These are phyloP conservation scores for Malassezia psittaci DNA, from an alignment of 1,284 basidiomycete species.

Conservation along the genomic window DNA sequence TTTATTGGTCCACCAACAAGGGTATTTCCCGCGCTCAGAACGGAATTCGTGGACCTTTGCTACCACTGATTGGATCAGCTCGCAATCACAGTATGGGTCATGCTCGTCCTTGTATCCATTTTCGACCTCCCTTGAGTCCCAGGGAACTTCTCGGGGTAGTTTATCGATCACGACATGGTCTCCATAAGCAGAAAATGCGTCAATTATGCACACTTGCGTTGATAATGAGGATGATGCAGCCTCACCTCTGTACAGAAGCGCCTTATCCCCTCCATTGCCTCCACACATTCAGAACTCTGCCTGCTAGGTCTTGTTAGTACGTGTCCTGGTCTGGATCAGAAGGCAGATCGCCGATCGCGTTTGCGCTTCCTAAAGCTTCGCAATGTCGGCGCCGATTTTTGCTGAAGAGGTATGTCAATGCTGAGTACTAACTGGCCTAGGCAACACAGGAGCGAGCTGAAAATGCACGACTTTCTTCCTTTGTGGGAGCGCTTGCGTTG, in stretches of 20 bases:
- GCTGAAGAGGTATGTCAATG: slow-evolving; percentile 30
- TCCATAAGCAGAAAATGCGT: background rate
- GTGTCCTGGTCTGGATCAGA: background rate
- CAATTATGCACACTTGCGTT: background rate
- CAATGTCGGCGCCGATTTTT: slow-evolving; percentile 46
- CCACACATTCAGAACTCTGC: background rate
- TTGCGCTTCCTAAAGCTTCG: background rate
- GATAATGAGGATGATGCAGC: too few relatives aligned
- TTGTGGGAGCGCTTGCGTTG: slow-evolving; percentile 89
- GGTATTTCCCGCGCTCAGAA: background rate
- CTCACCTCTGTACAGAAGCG: too few relatives aligned
- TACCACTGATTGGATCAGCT: background rate
- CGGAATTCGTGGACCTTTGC: background rate
- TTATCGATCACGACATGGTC: background rate
- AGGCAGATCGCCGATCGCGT: background rate
- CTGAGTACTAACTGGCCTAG: slow-evolving; percentile 49
- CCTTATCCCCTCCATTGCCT: too few relatives aligned
- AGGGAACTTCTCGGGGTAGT: background rate
- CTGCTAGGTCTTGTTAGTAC: background rate
- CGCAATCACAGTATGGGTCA: background rate
- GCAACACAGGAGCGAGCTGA: slow-evolving; percentile 97
- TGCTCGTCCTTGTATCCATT: background rate
- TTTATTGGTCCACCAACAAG: background rate
- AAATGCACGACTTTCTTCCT: slow-evolving; percentile 90
- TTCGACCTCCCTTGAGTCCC: background rate